These are phyloP conservation scores for Thraustochytrium striatum DNA, from an alignment of 352 stramenopile species.

Conservation along the genomic window DNA sequence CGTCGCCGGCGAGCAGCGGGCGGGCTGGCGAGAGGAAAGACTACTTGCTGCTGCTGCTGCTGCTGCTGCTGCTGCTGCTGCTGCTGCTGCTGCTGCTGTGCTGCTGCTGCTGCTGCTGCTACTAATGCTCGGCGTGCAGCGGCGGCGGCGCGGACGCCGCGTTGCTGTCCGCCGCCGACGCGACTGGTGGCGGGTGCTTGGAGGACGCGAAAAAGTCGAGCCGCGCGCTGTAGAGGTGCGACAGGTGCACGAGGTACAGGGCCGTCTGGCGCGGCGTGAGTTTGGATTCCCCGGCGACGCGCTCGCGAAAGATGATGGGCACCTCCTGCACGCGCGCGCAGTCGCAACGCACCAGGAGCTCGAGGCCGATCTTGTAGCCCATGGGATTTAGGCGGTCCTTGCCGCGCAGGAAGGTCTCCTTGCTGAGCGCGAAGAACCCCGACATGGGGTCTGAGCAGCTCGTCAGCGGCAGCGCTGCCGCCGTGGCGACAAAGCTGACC, in stretches of 20 bases:
- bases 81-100: too few species aligned
- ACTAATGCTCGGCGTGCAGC: too few species aligned
- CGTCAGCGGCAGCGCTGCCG: conserved; percentile 52
- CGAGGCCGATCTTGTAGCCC: conserved; percentile 56
- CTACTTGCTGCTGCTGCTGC: too few species aligned
- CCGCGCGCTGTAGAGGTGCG: conserved; percentile 53
- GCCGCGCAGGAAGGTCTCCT: conserved; percentile 38
- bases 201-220: too few species aligned
- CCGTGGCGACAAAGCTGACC: conserved; percentile 52
- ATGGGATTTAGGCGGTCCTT: conserved; percentile 49
- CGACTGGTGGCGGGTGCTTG: too few species aligned
- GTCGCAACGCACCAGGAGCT: conserved; percentile 56
- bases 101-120: too few species aligned
- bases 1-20: too few species aligned
- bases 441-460: conserved; percentile 54
- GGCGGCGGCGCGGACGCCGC: too few species aligned
- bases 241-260: conserved; percentile 53
- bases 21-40: too few species aligned
- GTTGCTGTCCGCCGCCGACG: too few species aligned
- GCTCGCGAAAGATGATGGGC: conserved; percentile 55
- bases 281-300: conserved; percentile 55
- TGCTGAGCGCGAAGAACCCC: conserved; percentile 54
- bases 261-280: conserved; percentile 54
- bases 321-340: conserved; percentile 52
- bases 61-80: too few species aligned